Evolutionary conservation across 2,329 filamentous ascomycete species (phyloP).

Genomic region (Trichoderma semiorbis): DNA sequence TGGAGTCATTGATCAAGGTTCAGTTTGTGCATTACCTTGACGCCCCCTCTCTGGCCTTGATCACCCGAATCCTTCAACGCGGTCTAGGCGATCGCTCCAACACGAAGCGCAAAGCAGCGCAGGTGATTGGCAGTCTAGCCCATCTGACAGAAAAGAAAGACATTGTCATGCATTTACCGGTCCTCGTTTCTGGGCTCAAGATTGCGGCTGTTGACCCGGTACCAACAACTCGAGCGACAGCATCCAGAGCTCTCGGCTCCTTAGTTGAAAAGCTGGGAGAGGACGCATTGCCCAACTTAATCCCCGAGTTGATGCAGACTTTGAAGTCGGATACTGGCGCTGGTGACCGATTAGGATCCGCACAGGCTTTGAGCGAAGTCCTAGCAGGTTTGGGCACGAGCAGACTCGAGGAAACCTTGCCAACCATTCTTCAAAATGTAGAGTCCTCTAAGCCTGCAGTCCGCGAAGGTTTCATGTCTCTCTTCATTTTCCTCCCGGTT

Average conservation of each 20-base stretch:
- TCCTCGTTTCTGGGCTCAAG: slow-evolving; percentile 86
- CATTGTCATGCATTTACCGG: slow-evolving; percentile 82
- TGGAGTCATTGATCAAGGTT: slow-evolving; percentile 95
- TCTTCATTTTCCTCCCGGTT: slow-evolving; percentile 98
- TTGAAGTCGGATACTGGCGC: slow-evolving; percentile 96
- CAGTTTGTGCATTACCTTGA: slow-evolving; percentile 98
- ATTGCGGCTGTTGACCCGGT: slow-evolving; percentile 91
- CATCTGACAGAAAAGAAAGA: slow-evolving; percentile 97
- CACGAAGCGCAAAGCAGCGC: slow-evolving; percentile 92
- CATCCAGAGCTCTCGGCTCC: slow-evolving; percentile 91
- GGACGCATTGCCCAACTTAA: slow-evolving; percentile 93
- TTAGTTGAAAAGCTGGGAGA: slow-evolving; percentile 98
- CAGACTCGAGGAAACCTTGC: slow-evolving; percentile 90
- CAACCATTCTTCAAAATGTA: slow-evolving; percentile 94
- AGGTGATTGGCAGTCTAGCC: slow-evolving; percentile 96
- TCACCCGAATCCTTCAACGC: slow-evolving; percentile 92
- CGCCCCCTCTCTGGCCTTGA: slow-evolving; percentile 87
- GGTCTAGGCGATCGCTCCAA: slow-evolving; percentile 86
- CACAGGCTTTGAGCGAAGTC: slow-evolving; percentile 93
- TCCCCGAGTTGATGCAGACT: slow-evolving; percentile 94
- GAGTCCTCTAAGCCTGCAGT: slow-evolving; percentile 86
- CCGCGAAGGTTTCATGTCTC: slow-evolving; percentile 97
- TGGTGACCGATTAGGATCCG: slow-evolving; percentile 91
- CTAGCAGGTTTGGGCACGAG: slow-evolving; percentile 90
- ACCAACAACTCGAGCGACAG: slow-evolving; percentile 91